These are phyloP conservation scores for Talaromyces marneffei DNA, from an alignment of 2,329 filamentous ascomycete species.

Conservation along the genomic window DNA sequence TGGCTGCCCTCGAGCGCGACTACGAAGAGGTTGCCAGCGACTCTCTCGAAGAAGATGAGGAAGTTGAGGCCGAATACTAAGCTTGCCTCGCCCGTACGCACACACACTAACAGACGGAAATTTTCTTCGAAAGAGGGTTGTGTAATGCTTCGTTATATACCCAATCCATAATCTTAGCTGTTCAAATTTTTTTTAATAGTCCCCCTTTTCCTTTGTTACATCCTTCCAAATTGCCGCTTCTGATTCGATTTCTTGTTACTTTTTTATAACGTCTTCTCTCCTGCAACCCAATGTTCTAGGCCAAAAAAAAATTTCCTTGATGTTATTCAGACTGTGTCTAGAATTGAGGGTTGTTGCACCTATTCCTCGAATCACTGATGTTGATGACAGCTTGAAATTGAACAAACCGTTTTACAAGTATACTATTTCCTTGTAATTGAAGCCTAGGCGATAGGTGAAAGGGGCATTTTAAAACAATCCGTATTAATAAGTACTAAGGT, in stretches of 20 bases:
- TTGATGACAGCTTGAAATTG: conserved; percentile 3
- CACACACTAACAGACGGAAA: conserved; percentile 8
- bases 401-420: no score
- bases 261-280: background rate
- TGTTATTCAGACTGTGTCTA: conserved; percentile 1
- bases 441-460: background rate
- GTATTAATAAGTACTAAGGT: no score
- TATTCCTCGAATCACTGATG: background rate
- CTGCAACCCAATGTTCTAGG: background rate
- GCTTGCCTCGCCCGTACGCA: conserved; percentile 7
- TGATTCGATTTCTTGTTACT: conserved; percentile 1
- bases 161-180: conserved; percentile 16
- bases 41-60: conserved; percentile 81
- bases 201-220: conserved; percentile 1
- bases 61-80: conserved; percentile 87
- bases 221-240: background rate
- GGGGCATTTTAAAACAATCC: no score
- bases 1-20: conserved; percentile 94
- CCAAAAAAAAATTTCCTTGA: background rate
- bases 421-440: background rate
- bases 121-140: conserved; percentile 13
- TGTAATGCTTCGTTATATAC: conserved; percentile 17
- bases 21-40: conserved; percentile 98
- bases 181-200: conserved; percentile 7
- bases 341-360: background rate